phyloP scores from a whole-genome alignment of 2,329 filamentous ascomycete genomes.

The Knoxdaviesia proteae region DNA sequence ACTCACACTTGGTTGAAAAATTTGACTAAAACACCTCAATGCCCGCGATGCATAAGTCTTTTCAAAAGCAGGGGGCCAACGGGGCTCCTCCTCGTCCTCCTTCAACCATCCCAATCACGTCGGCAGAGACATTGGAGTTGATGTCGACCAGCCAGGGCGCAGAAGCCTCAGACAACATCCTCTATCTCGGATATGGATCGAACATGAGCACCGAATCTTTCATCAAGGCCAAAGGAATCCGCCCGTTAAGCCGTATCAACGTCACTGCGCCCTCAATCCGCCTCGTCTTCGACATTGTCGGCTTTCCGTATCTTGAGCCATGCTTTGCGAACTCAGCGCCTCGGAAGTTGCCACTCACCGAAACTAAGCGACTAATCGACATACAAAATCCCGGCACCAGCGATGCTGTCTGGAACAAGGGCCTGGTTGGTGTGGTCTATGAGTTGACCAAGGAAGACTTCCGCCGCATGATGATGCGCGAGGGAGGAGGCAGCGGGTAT shows the following conservation, averaged over 20 bases:
- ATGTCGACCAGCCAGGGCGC: too few species aligned
- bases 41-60: too few species aligned
- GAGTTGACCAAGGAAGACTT: slow-evolving; percentile 76
- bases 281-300: slow-evolving; percentile 70
- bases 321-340: slow-evolving; percentile 71
- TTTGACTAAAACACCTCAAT: too few species aligned
- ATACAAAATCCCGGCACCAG: slow-evolving; percentile 2
- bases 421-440: slow-evolving; percentile 83
- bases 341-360: slow-evolving; percentile 24
- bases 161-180: slow-evolving; percentile 25
- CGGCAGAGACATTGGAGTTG: too few species aligned
- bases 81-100: too few species aligned
- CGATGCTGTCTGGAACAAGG: slow-evolving; percentile 44
- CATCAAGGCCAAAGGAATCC: slow-evolving; percentile 54
- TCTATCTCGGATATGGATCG: slow-evolving; percentile 81
- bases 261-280: slow-evolving; percentile 61
- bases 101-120: too few species aligned
- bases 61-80: too few species aligned
- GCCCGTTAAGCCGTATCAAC: slow-evolving; percentile 59
- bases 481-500: slow-evolving; percentile 75
- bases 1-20: too few species aligned
- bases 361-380: neutral
- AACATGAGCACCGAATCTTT: slow-evolving; percentile 72
- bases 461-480: slow-evolving; percentile 68
- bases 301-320: slow-evolving; percentile 70